Conservation (phyloP, 225 moss, liverwort and hornwort species). For the Neckera pumila region DNA sequence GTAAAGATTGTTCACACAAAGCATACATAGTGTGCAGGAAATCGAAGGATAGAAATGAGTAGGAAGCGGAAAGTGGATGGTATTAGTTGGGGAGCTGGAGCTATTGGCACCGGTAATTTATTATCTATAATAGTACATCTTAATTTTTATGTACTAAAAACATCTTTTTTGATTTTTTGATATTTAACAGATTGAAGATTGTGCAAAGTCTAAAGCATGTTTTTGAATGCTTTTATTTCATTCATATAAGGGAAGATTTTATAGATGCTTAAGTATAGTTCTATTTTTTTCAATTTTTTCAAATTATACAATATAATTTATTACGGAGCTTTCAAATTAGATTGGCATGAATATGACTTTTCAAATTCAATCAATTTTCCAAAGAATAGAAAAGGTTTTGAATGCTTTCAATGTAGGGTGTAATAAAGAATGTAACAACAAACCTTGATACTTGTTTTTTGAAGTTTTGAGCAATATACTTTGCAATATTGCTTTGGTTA, state of each 20-base stretch:
- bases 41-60: not conserved
- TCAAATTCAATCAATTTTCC: not conserved
- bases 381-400: not conserved
- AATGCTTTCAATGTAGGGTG: fast-evolving
- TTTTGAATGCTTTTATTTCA: not conserved
- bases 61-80: not conserved
- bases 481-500: not conserved
- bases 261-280: not conserved
- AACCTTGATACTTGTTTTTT: not conserved
- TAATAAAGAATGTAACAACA: not conserved
- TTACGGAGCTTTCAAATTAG: not conserved
- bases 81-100: not conserved
- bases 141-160: not conserved
- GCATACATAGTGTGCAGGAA: not conserved
- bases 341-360: not conserved
- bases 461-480: not conserved
- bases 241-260: not conserved
- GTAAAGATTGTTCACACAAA: not conserved
- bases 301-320: not conserved
- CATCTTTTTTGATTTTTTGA: not conserved
- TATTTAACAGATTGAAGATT: not conserved
- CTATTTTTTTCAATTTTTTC: not conserved
- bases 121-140: not conserved
- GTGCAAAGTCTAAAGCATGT: fast-evolving
- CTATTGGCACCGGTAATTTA: not conserved